Conservation (phyloP, 306 rosid species). For the Vicia faba region DNA sequence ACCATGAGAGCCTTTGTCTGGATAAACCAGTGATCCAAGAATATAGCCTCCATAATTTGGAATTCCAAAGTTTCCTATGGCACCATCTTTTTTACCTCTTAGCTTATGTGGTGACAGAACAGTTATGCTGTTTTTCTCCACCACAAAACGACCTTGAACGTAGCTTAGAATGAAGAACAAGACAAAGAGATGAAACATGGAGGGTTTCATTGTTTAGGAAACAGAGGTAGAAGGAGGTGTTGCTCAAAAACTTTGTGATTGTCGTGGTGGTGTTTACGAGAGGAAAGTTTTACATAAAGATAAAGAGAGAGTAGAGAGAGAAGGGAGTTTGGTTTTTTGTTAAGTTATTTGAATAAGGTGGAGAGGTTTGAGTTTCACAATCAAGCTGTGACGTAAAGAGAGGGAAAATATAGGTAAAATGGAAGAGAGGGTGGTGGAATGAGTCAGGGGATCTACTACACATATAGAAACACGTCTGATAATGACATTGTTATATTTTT, state of each 20-base stretch:
- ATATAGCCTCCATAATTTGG: slow-evolving; percentile 89
- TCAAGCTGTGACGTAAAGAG: slow-evolving; percentile 61
- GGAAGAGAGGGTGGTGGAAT: slow-evolving; percentile 46
- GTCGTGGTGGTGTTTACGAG: slow-evolving; percentile 41
- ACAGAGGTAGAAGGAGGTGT: slow-evolving; percentile 14
- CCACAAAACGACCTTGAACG: slow-evolving; percentile 64
- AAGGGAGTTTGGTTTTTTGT: slow-evolving; percentile 12
- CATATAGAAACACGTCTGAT: background rate
- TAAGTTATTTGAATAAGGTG: slow-evolving; percentile 32
- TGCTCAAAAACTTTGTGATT: slow-evolving; percentile 38
- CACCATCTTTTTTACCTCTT: slow-evolving; percentile 58
- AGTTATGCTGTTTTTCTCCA: slow-evolving; percentile 73
- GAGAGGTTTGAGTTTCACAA: slow-evolving; percentile 46
- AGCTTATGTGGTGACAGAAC: slow-evolving; percentile 61
- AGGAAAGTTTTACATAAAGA: slow-evolving; percentile 5
- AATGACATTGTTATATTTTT: background rate
- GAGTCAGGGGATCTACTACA: slow-evolving; percentile 50
- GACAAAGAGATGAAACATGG: slow-evolving; percentile 35
- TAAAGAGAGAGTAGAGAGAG: slow-evolving; percentile 26
- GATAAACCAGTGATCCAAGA: slow-evolving; percentile 70
- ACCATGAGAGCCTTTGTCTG: slow-evolving; percentile 51
- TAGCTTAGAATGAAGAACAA: slow-evolving; percentile 15
- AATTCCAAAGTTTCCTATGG: slow-evolving; percentile 86
- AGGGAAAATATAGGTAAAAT: slow-evolving; percentile 45
- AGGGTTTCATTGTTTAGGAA: slow-evolving; percentile 3